phyloP scores from a whole-genome alignment of 495 filamentous ascomycete genomes.

The Glarea lozoyensis region DNA sequence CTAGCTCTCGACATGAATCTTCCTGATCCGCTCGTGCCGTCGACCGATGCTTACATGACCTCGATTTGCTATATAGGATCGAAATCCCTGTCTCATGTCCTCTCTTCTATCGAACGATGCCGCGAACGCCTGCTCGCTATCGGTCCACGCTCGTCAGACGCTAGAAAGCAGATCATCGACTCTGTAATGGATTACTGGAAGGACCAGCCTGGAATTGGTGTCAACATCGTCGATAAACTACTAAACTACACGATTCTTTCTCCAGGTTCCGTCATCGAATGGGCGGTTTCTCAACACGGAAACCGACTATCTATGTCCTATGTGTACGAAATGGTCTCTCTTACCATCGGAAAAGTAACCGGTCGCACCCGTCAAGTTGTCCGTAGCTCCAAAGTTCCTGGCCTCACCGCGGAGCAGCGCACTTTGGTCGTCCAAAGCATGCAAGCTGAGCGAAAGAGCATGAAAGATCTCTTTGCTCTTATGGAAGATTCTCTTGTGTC shows the following conservation, averaged over 20 bases:
- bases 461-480: constrained; percentile 67
- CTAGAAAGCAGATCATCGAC: constrained; percentile 78
- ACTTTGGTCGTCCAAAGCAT: constrained; percentile 47
- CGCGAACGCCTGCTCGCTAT: constrained; percentile 82
- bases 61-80: constrained; percentile 85
- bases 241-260: constrained; percentile 94
- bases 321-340: constrained; percentile 80
- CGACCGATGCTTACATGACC: constrained; percentile 89
- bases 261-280: constrained; percentile 74
- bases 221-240: constrained; percentile 91
- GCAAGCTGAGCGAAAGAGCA: constrained; percentile 53
- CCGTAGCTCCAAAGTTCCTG: constrained; percentile 42
- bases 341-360: constrained; percentile 88
- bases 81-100: constrained; percentile 91
- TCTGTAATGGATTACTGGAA: constrained; percentile 90
- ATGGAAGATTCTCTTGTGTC: constrained; percentile 73
- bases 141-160: constrained; percentile 59
- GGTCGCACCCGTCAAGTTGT: constrained; percentile 80
- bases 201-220: constrained; percentile 84
- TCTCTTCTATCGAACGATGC: constrained; percentile 92
- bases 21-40: constrained; percentile 64
- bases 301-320: constrained; percentile 60
- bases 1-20: constrained; percentile 58
- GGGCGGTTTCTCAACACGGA: constrained; percentile 61
- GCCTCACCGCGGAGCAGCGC: constrained; percentile 40